These are phyloP conservation scores for Chaetomiaceae sp. DNA, from an alignment of 2,329 filamentous ascomycete genomes.

Conservation along the genomic window DNA sequence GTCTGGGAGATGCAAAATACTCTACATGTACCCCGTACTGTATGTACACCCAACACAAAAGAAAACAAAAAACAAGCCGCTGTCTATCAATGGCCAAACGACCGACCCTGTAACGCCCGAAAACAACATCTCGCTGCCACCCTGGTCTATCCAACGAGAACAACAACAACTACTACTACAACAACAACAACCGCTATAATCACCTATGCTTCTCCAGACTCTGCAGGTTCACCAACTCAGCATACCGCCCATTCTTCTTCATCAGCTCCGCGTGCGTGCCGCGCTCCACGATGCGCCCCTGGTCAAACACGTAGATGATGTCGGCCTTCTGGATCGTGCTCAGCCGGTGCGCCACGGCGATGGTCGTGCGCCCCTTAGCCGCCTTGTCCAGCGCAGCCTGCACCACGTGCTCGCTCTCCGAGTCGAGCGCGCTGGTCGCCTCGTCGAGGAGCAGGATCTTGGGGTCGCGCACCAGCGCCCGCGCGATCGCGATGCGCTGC, in stretches of 20 bases:
- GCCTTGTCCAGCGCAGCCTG: slow-evolving; percentile 77
- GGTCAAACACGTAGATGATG: slow-evolving; percentile 93
- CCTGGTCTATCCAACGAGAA: too few species aligned
- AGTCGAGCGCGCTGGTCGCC: slow-evolving; percentile 72
- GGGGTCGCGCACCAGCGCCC: slow-evolving; percentile 84
- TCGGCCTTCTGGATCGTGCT: slow-evolving; percentile 94
- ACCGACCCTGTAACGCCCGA: background rate
- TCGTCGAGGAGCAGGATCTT: slow-evolving; percentile 82
- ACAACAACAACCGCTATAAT: background rate
- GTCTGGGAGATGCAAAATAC: too few species aligned
- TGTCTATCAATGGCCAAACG: background rate
- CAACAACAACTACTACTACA: background rate
- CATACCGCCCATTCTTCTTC: slow-evolving; percentile 65
- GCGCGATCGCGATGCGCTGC: slow-evolving; percentile 88
- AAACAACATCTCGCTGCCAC: too few species aligned
- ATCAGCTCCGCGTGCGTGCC: slow-evolving; percentile 74
- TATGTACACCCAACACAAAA: too few species aligned
- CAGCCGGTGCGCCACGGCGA: slow-evolving; percentile 88
- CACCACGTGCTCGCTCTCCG: slow-evolving; percentile 72
- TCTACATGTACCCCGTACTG: too few species aligned
- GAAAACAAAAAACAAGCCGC: background rate
- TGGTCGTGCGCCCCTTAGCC: slow-evolving; percentile 79
- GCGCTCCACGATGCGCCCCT: slow-evolving; percentile 77
- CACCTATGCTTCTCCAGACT: slow-evolving; percentile 58
- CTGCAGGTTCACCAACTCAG: slow-evolving; percentile 75